Evolutionary conservation across 371 early-diverging fungal species (phyloP).

Genomic region (Rhizomucor miehei): DNA sequence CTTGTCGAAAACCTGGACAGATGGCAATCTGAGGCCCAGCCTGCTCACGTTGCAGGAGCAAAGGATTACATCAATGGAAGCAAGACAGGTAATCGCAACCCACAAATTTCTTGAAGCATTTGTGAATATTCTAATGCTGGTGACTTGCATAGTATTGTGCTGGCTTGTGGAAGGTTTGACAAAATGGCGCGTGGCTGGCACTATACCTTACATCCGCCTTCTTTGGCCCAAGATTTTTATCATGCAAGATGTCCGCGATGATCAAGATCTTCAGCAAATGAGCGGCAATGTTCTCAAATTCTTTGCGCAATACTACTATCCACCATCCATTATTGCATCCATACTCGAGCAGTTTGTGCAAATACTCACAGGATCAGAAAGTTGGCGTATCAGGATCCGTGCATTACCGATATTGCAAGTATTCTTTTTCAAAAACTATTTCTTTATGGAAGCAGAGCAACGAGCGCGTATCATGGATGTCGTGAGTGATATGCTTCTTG

Average conservation of each 20-base stretch:
- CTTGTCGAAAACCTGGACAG: constrained; percentile 29
- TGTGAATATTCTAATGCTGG: not conserved
- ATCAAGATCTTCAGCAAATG: constrained; percentile 66
- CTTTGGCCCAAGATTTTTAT: constrained; percentile 60
- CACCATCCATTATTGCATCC: constrained; percentile 48
- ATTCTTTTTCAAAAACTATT: constrained; percentile 75
- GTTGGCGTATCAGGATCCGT: constrained; percentile 75
- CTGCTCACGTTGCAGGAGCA: constrained; percentile 25
- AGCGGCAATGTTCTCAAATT: constrained; percentile 52
- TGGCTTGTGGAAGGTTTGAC: constrained; percentile 64
- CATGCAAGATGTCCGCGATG: constrained; percentile 77
- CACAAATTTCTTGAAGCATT: not conserved
- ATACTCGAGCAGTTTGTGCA: constrained; percentile 56
- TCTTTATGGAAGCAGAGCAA: constrained; percentile 50
- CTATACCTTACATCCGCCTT: constrained; percentile 50
- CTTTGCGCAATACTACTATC: constrained; percentile 57
- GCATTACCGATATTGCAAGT: constrained; percentile 77
- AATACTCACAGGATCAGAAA: constrained; percentile 50
- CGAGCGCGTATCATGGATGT: constrained; percentile 60
- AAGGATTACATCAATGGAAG: constrained; percentile 68
- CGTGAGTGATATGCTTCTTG: constrained; percentile 62
- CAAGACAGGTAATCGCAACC: constrained; percentile 64
- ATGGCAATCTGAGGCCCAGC: constrained; percentile 41
- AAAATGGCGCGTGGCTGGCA: constrained; percentile 50
- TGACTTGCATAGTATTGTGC: constrained; percentile 46